phyloP scores from a whole-genome alignment of 768 basidiomycete genomes.

The Hirschioporus abietinus region DNA sequence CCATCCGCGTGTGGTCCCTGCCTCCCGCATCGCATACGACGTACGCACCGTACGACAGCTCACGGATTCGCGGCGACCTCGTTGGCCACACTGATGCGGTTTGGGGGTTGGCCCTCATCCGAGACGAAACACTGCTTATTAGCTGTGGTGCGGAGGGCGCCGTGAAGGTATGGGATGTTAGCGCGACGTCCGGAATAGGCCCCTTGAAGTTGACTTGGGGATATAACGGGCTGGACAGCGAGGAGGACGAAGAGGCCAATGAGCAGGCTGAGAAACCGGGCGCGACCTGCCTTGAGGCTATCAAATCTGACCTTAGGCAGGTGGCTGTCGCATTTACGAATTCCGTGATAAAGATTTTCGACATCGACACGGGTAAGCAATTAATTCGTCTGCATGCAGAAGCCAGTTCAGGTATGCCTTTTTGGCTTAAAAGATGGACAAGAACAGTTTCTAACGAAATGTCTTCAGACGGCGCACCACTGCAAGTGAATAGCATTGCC shows the following conservation, averaged over 20 bases:
- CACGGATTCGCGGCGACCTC: slow-evolving; percentile 68
- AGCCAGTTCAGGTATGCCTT: slow-evolving; percentile 47
- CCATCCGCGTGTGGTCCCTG: slow-evolving; percentile 86
- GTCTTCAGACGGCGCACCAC: slow-evolving; percentile 61
- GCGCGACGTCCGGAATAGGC: slow-evolving; percentile 56
- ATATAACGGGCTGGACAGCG: slow-evolving; percentile 61
- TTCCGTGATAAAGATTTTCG: slow-evolving; percentile 84
- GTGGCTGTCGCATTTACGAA: slow-evolving; percentile 90
- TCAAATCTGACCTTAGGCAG: slow-evolving; percentile 78
- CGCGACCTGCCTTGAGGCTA: slow-evolving; percentile 79
- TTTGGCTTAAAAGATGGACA: background rate
- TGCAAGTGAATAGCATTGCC: slow-evolving; percentile 80
- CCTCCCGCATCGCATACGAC: slow-evolving; percentile 76
- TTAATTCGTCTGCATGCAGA: slow-evolving; percentile 55
- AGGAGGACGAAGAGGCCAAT: slow-evolving; percentile 29
- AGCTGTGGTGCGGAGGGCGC: slow-evolving; percentile 88
- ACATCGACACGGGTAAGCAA: slow-evolving; percentile 85
- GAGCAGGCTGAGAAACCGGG: slow-evolving; percentile 42
- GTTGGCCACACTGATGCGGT: slow-evolving; percentile 94
- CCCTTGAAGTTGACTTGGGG: slow-evolving; percentile 76
- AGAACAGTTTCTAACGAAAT: background rate
- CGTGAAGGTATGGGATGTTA: slow-evolving; percentile 92
- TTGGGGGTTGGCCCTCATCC: slow-evolving; percentile 88
- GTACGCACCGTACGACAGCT: slow-evolving; percentile 87
- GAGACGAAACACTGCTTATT: slow-evolving; percentile 79